Conservation (phyloP, 352 stramenopile species). For the Blastocystis hominis region DNA sequence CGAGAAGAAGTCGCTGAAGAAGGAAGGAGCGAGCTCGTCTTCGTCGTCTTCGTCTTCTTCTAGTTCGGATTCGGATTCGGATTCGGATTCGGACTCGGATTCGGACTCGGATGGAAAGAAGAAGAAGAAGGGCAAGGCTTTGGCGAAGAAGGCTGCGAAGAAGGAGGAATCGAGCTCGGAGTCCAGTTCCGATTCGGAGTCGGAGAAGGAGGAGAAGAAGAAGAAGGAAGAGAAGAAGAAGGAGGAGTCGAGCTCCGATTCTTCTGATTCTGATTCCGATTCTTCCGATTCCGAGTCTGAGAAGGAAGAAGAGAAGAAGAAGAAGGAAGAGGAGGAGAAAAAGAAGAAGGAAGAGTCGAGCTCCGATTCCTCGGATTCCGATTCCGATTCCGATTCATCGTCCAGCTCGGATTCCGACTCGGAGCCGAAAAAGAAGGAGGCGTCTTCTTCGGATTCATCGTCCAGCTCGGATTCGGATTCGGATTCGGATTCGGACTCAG, state of each 20-base stretch:
- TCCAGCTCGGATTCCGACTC: background rate
- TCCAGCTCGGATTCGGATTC: background rate
- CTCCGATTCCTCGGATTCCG: no score
- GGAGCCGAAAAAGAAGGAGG: background rate
- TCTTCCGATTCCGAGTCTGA: background rate
- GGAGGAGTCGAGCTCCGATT: background rate
- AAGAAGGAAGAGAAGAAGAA: slow-evolving; percentile 2
- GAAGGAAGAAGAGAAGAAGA: background rate
- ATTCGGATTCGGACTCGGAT: slow-evolving; percentile 27
- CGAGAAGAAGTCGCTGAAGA: slow-evolving; percentile 43
- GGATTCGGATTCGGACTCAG: background rate
- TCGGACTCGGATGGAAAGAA: background rate
- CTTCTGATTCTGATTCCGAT: slow-evolving; percentile 1
- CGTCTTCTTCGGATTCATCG: background rate
- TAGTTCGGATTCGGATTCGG: background rate
- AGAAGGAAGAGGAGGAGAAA: background rate
- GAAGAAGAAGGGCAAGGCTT: background rate
- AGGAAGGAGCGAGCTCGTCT: background rate
- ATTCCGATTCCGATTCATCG: no score
- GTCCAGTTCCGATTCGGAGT: background rate
- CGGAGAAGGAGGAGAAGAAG: background rate
- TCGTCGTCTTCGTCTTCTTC: background rate
- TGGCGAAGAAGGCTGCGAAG: background rate
- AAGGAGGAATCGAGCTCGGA: background rate
- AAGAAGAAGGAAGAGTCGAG: background rate